A percentile compares a stretch with the other conserved stretches of the same genome.
Evolutionary conservation across 371 early-diverging fungal species (phyloP).

Genomic region (Zychaea mexicana): DNA sequence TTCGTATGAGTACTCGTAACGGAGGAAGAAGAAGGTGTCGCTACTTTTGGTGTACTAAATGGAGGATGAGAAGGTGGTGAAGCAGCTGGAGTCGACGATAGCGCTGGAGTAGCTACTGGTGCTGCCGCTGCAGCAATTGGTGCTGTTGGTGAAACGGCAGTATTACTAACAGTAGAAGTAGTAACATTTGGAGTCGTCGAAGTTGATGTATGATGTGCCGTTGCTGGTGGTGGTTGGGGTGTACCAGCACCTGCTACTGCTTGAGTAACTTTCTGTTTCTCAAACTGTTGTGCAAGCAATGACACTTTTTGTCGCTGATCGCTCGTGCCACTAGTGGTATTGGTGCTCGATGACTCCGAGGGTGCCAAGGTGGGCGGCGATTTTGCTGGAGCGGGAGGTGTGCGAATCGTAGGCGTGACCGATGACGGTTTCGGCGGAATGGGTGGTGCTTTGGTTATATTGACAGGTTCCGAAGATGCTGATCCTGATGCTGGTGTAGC

Average conservation of each 20-base stretch:
- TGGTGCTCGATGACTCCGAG: background rate
- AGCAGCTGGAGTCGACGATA: too few relatives aligned
- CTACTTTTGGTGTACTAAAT: too few relatives aligned
- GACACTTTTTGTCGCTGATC: slow-evolving; percentile 13
- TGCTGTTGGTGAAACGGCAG: too few relatives aligned
- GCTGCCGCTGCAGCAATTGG: too few relatives aligned
- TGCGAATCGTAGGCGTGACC: background rate
- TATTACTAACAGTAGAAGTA: background rate
- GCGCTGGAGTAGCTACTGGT: too few relatives aligned
- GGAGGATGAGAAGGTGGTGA: too few relatives aligned
- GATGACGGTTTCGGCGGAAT: slow-evolving; percentile 22
- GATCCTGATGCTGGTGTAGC: background rate
- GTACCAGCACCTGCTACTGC: background rate
- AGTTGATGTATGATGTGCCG: too few relatives aligned
- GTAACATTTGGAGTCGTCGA: too few relatives aligned
- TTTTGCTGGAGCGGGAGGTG: slow-evolving; percentile 2
- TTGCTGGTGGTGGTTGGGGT: background rate
- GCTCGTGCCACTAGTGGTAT: background rate
- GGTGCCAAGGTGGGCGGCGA: background rate
- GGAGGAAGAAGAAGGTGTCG: background rate
- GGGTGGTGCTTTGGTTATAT: slow-evolving; percentile 7
- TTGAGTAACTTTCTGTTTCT: slow-evolving; percentile 2
- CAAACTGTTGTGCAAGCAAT: slow-evolving; percentile 20
- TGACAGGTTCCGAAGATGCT: background rate
- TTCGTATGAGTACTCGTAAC: background rate